phyloP scores from a whole-genome alignment of 768 basidiomycete species.

The Tricholoma furcatifolium region DNA sequence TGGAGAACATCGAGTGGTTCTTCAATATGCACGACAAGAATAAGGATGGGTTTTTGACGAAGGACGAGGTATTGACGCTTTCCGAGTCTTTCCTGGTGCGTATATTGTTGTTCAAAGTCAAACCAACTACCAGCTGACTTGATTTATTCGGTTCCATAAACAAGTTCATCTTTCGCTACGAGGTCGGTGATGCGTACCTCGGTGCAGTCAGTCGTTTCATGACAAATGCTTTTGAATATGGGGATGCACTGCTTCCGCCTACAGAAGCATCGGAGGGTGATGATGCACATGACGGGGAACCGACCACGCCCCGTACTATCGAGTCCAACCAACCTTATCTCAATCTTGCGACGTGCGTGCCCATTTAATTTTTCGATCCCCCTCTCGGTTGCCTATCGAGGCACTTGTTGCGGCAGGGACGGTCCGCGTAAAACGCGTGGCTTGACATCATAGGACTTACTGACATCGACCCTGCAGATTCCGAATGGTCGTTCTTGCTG shows the following conservation, averaged over 20 bases:
- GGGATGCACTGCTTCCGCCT: constrained; percentile 82
- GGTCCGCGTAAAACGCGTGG: no score
- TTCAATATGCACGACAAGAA: constrained; percentile 95
- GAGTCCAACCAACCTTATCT: constrained; percentile 88
- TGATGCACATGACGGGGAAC: constrained; percentile 20
- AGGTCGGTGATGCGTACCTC: constrained; percentile 94
- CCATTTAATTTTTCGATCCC: neutral
- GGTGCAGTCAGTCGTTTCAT: constrained; percentile 97
- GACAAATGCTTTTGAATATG: constrained; percentile 98
- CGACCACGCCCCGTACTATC: constrained; percentile 43
- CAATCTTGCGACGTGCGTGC: constrained; percentile 77
- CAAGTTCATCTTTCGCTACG: constrained; percentile 99
- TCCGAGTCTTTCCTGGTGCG: constrained; percentile 91
- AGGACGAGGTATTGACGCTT: constrained; percentile 93
- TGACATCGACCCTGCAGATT: constrained; percentile 53
- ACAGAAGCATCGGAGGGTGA: constrained; percentile 23
- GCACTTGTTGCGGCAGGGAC: neutral
- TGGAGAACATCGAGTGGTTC: constrained; percentile 99
- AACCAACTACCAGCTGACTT: neutral
- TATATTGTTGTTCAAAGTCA: constrained; percentile 6
- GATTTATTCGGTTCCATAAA: constrained; percentile 3
- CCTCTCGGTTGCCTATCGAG: neutral
- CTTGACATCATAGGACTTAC: neutral
- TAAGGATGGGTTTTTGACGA: constrained; percentile 92
- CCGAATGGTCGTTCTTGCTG: constrained; percentile 98